These are phyloP conservation scores for Bipolaris gigantea DNA, from an alignment of 2,329 filamentous ascomycete genomes.

Conservation along the genomic window DNA sequence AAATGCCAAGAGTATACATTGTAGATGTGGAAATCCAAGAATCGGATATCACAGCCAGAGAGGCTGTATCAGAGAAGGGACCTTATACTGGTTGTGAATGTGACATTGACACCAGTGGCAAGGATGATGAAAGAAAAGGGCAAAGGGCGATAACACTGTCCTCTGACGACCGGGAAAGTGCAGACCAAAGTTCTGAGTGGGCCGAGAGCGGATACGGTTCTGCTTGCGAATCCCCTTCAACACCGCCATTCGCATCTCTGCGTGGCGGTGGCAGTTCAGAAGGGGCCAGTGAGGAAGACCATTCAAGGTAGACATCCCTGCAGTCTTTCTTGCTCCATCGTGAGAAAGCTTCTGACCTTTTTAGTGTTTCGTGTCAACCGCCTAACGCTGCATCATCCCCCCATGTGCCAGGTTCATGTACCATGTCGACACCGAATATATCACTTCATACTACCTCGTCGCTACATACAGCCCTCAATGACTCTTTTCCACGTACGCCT, in stretches of 20 bases:
- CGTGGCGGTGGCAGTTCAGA: neutral
- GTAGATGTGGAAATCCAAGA: neutral
- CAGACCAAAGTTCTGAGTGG: neutral
- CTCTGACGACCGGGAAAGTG: neutral
- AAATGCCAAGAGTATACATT: neutral
- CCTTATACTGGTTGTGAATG: neutral
- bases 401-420: neutral
- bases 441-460: neutral
- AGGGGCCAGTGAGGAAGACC: neutral
- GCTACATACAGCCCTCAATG: neutral
- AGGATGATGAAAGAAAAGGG: neutral
- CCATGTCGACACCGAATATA: neutral
- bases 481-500: neutral
- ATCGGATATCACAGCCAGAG: neutral
- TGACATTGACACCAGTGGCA: neutral
- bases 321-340: too few relatives aligned
- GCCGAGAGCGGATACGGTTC: neutral
- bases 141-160: neutral
- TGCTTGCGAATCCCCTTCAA: neutral
- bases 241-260: neutral
- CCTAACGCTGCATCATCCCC: neutral
- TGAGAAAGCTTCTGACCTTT: neutral
- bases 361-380: neutral
- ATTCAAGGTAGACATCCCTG: neutral
- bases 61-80: neutral